phyloP scores from a whole-genome alignment of 139 green algal genomes.

The Microglena sp. region DNA sequence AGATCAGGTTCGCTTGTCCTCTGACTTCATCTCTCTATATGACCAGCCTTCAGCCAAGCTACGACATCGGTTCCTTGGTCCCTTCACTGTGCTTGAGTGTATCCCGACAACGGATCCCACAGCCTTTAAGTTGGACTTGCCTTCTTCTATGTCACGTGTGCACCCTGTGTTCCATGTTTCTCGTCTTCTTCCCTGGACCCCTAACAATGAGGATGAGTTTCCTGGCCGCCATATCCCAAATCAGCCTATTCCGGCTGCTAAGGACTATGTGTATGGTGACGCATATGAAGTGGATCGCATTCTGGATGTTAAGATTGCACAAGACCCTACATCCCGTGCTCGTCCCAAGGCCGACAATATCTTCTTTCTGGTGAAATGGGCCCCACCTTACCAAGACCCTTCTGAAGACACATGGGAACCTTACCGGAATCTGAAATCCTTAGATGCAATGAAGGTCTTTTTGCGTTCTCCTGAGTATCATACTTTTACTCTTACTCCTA shows the following conservation, averaged over 20 bases:
- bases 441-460: no score
- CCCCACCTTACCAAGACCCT: no score
- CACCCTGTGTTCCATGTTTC: slow-evolving; percentile 17
- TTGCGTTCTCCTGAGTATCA: no score
- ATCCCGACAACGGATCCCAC: slow-evolving; percentile 14
- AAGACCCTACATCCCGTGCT: background rate
- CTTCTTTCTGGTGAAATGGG: slow-evolving; percentile 5
- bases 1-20: slow-evolving; percentile 14
- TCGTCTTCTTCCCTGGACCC: slow-evolving; percentile 13
- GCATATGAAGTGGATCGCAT: background rate
- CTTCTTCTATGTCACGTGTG: background rate
- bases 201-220: background rate
- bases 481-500: no score
- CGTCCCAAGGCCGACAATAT: background rate
- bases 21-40: slow-evolving; percentile 9
- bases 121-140: slow-evolving; percentile 10
- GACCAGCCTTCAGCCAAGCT: slow-evolving; percentile 11
- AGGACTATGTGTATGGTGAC: slow-evolving; percentile 2
- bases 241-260: background rate
- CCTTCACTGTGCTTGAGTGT: slow-evolving; percentile 18
- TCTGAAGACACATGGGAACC: no score
- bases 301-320: slow-evolving; percentile 4
- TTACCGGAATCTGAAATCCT: no score
- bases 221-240: background rate
- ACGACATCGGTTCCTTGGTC: slow-evolving; percentile 9